These are phyloP conservation scores for Sclerotiophoma versabilis DNA, from an alignment of 2,329 filamentous ascomycete species.

Conservation along the genomic window DNA sequence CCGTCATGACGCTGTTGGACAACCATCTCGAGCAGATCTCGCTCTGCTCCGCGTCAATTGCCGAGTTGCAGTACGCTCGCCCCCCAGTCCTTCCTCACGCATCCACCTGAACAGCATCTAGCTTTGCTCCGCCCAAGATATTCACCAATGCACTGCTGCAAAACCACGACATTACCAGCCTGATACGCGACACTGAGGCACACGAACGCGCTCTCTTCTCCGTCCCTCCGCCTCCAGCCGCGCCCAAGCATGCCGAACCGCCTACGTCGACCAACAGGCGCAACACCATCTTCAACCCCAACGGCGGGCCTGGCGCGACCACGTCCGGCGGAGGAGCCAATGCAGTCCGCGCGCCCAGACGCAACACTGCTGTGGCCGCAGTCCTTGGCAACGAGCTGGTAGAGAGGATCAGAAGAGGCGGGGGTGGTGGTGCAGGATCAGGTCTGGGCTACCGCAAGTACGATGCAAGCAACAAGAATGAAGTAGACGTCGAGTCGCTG, in stretches of 20 bases:
- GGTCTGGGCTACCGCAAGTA: constrained; percentile 53
- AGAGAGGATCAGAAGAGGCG: constrained; percentile 72
- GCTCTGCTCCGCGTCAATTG: constrained; percentile 57
- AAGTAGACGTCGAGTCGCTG: constrained; percentile 85
- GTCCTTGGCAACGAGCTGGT: constrained; percentile 89
- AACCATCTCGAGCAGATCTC: constrained; percentile 60
- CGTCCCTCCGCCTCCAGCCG: constrained; percentile 72
- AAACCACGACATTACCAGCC: constrained; percentile 87
- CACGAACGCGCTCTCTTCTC: constrained; percentile 97
- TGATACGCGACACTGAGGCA: constrained; percentile 93
- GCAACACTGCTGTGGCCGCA: constrained; percentile 85
- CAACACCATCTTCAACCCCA: constrained; percentile 57
- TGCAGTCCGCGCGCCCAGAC: constrained; percentile 63
- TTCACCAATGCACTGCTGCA: constrained; percentile 93
- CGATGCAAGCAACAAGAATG: constrained; percentile 63
- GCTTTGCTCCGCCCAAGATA: constrained; percentile 89
- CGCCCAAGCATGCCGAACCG: constrained; percentile 55
- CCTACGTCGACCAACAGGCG: constrained; percentile 52
- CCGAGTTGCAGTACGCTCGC: constrained; percentile 53
- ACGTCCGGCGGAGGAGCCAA: constrained; percentile 49
- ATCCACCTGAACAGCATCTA: constrained; percentile 49
- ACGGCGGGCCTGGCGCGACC: constrained; percentile 34
- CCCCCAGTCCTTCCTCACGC: neutral
- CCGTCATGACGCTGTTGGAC: constrained; percentile 53
- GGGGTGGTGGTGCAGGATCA: constrained; percentile 61